Evolutionary conservation across 192 early-diverging fungal genomes (phyloP), one percentile per base, ranked within the genome.

Genomic region (Backusella luteola): DNA sequence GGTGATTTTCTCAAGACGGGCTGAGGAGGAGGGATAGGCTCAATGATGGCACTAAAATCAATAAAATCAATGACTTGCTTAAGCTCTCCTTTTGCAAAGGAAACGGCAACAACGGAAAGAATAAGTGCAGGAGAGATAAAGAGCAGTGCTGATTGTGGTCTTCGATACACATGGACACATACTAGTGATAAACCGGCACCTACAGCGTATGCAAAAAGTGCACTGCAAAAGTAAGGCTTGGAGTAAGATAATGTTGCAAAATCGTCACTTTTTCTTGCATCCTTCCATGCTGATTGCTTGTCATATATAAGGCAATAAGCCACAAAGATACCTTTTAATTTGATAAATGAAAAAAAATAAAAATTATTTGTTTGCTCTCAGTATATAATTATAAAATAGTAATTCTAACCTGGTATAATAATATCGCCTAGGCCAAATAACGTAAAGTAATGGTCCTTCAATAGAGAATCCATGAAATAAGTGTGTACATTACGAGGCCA

Each of bases 351-450:
- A 38, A 39, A 21, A 1, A 36, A 6, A 34, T 23, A 69, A 6
- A 36, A 38, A 26, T 19, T n/a, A 36, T 38, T 41, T 38, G n/a
- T 39, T 59, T 59, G 56, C 21, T 59, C 11, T 59, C 21, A 26
- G 9, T 26, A 59, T 59, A 3, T 6, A 59, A 53, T 21, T n/a
- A 39, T 11, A 21, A 73, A 17, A 63, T 53, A 53, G 7, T 9
- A 77, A 42, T 26, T 6, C 68, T 73, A 81, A 91, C 96, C 97
- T 7, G 97, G 97, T 35, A 99, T 92, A 6, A 97, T 96, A 79
- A 99, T 99, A 69, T 99, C 97, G 39, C 97, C 97, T 77, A 99
- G 80, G 4, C 97, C 97, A 23, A 99, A 88, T 93, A 99, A 95
- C 6, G 96, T 93, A 79, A 97, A 96, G 69, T 85, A 79, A 44